phyloP scores from a whole-genome alignment of 768 basidiomycete species.

The Pleurotus salmoneostramineus region DNA sequence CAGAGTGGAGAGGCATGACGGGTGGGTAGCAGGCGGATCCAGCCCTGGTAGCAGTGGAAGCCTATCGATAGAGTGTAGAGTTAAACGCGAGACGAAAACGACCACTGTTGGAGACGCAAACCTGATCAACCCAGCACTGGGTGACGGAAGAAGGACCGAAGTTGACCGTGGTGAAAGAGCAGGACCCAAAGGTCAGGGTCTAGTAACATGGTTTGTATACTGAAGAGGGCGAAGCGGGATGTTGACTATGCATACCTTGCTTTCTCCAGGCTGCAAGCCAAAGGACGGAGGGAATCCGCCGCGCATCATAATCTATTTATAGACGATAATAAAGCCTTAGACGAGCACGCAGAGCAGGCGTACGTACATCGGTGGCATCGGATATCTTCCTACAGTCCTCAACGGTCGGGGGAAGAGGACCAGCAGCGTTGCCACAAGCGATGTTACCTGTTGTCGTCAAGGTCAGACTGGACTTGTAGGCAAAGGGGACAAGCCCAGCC shows the following conservation, averaged over 20 bases:
- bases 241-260: neutral
- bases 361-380: neutral
- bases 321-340: neutral
- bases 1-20: neutral
- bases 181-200: neutral
- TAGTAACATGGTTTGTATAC: neutral
- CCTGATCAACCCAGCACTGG: constrained; percentile 3
- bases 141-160: constrained; percentile 1
- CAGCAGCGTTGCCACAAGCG: constrained; percentile 1
- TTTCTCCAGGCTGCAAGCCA: neutral
- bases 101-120: neutral
- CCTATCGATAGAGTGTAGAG: neutral
- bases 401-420: neutral
- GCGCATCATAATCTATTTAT: neutral
- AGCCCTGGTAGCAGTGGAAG: constrained; percentile 1
- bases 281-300: constrained; percentile 4
- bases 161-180: constrained; percentile 2
- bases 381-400: constrained; percentile 2
- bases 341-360: neutral
- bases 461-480: too few species aligned
- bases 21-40: constrained; percentile 4
- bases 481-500: neutral
- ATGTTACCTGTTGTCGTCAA: neutral
- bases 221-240: neutral
- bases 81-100: neutral